Evolutionary conservation across 1,139 yeast genomes (phyloP).

Genomic region (Magnusiomyces suaveolens): DNA sequence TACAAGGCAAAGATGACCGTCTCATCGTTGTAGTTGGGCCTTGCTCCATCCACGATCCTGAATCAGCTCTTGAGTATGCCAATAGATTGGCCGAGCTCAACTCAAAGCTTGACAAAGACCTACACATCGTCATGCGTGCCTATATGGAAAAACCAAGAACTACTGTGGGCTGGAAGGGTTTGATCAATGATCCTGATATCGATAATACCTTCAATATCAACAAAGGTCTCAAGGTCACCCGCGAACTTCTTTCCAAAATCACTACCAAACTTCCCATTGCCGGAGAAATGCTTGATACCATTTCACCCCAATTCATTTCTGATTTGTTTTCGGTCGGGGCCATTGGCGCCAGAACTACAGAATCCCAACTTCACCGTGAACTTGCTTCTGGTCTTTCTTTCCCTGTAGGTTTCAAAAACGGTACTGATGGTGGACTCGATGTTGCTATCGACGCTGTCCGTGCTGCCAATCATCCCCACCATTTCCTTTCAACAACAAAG

Average conservation of each 20-base stretch:
- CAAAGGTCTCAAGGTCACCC: constrained; percentile 85
- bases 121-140: constrained; percentile 83
- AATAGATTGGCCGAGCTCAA: constrained; percentile 54
- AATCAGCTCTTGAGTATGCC: constrained; percentile 84
- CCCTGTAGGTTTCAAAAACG: constrained; percentile 98
- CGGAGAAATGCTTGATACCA: constrained; percentile 95
- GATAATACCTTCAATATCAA: constrained; percentile 89
- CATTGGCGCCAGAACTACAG: constrained; percentile 97
- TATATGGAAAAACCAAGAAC: constrained; percentile 97
- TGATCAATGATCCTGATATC: constrained; percentile 92
- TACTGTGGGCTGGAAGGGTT: constrained; percentile 98
- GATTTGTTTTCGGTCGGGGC: constrained; percentile 93
- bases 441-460: constrained; percentile 92
- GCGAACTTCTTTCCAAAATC: constrained; percentile 76
- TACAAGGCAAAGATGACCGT: constrained; percentile 68
- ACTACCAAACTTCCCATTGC: constrained; percentile 83
- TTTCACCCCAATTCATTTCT: constrained; percentile 92
- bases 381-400: constrained; percentile 91
- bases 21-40: constrained; percentile 84
- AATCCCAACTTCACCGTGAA: constrained; percentile 95
- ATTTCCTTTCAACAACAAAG: constrained; percentile 94
- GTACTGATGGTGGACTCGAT: constrained; percentile 89
- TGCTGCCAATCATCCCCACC: constrained; percentile 89
- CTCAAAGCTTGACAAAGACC: constrained; percentile 61
- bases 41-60: constrained; percentile 90